Percentiles rank a stretch among this genome's conserved stretches.
Conservation (phyloP, 345 rosid genomes). For the Linum tenue region DNA sequence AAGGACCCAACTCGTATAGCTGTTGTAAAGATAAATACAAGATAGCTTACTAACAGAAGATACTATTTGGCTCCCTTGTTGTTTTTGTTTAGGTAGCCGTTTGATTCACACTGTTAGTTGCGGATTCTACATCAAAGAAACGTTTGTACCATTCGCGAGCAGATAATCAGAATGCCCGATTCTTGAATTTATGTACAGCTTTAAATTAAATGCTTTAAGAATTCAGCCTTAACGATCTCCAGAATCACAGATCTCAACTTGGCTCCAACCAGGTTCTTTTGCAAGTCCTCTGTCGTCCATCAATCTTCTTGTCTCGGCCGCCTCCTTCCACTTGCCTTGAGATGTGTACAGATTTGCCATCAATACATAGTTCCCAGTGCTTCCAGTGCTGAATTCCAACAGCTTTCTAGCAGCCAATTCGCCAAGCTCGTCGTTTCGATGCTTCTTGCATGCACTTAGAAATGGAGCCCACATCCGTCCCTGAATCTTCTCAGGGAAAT, state of each 20-base stretch:
- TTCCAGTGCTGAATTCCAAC: constrained; percentile 9
- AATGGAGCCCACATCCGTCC: constrained; percentile 21
- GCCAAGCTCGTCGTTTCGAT: constrained; percentile 17
- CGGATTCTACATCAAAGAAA: background rate
- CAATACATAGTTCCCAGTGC: constrained; percentile 14
- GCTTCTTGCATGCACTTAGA: constrained; percentile 24
- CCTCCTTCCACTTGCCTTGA: constrained; percentile 26
- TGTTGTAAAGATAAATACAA: background rate
- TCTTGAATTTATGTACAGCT: background rate
- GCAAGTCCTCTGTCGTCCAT: constrained; percentile 12
- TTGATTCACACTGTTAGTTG: background rate
- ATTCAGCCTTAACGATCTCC: constrained; percentile 10
- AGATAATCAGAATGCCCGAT: background rate
- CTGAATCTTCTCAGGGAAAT: constrained; percentile 11
- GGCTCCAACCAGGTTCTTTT: constrained; percentile 24
- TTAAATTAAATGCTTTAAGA: no score
- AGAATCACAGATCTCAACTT: constrained; percentile 14
- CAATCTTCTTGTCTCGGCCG: constrained; percentile 15
- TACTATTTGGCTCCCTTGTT: background rate
- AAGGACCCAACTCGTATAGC: background rate
- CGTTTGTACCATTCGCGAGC: background rate
- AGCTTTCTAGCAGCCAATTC: constrained; percentile 18
- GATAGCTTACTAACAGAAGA: background rate
- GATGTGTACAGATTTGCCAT: constrained; percentile 23
- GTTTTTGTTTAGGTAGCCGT: background rate